Conservation (phyloP, 331 rosid genomes). For the Rosa hybrid region DNA sequence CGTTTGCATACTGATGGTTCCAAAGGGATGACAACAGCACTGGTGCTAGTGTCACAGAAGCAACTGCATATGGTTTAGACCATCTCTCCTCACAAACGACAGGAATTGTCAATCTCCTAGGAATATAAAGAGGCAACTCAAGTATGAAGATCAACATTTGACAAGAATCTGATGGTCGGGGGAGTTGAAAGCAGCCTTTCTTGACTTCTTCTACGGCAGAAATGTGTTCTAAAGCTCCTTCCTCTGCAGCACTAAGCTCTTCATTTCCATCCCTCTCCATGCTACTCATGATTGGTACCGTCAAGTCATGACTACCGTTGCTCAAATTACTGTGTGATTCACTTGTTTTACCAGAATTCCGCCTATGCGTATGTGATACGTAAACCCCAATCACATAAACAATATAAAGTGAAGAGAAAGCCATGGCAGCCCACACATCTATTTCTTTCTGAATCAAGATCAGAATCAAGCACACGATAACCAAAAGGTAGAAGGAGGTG, state of each 20-base stretch:
- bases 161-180: not conserved
- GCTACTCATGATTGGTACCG: slow-evolving; percentile 13
- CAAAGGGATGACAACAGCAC: slow-evolving; percentile 59
- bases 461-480: slow-evolving; percentile 42
- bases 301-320: slow-evolving; percentile 30
- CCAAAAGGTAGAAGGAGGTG: slow-evolving; percentile 56
- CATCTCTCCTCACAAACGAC: slow-evolving; percentile 73
- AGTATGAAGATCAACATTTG: slow-evolving; percentile 30
- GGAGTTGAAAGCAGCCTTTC: slow-evolving; percentile 14
- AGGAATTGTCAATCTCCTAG: slow-evolving; percentile 92
- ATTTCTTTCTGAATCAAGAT: slow-evolving; percentile 56
- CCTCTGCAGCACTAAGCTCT: slow-evolving; percentile 8
- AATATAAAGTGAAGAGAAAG: slow-evolving; percentile 56
- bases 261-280: slow-evolving; percentile 22
- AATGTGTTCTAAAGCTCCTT: not conserved
- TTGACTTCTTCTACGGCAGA: slow-evolving; percentile 8
- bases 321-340: slow-evolving; percentile 26
- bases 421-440: slow-evolving; percentile 58
- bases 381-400: slow-evolving; percentile 68
- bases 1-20: slow-evolving; percentile 27
- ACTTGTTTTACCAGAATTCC: slow-evolving; percentile 15
- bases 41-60: slow-evolving; percentile 71
- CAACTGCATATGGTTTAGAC: slow-evolving; percentile 72
- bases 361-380: slow-evolving; percentile 43
- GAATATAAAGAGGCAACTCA: slow-evolving; percentile 80